Base-by-base conservation (phyloP, 177 flowering plant species). In the Vitis hybrid region DNA sequence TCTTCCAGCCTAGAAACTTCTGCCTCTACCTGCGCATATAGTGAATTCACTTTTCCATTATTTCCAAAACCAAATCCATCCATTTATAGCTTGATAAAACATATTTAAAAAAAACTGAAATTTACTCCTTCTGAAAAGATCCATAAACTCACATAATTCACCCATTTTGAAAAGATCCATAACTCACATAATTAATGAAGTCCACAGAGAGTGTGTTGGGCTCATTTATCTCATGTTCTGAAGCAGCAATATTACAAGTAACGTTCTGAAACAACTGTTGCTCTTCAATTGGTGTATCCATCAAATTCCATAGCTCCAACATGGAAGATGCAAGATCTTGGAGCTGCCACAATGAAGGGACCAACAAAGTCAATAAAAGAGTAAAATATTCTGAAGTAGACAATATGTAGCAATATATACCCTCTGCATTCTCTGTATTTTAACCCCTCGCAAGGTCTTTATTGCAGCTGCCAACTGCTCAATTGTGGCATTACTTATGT, bases 281-380 rank as follows among this genome's bases (percentile, higher is more conserved):
- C 83, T 94, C 98, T 60, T 89, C 93, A 56, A 84, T 65, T 13
- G 97, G 97, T 56, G 95, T 94, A 79, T 94, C 97, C 97, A 94
- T 92, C 79, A 95, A 75, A 78, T 90, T 89, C 97, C 99, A 95
- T 3, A 93, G 86, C 85, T 93, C 97, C 82, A 94, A 76, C 93
- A 94, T 78, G 19, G 92, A 82, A 48, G 87, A 84, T 66, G 97
- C 97, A 73, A 94, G 91, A 78, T 91, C 98, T 92, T 94, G 97
- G 69, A 91, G 91, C 98, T 94, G 87, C 65, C 54, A 70, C 2
- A 66, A 10, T 14, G 50, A 51, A 69, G 60, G 46, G 35, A n/a
- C 51, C 52, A 55, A 9, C 1, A 19, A 9, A 10, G 18, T 64
- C 18, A 72, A 58, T 11, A 4, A 64, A 18, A 64, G 21, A 1